Evolutionary conservation across 2,329 filamentous ascomycete genomes (phyloP), one percentile per base, ranked within the genome.

Genomic region (Colletotrichum musae): DNA sequence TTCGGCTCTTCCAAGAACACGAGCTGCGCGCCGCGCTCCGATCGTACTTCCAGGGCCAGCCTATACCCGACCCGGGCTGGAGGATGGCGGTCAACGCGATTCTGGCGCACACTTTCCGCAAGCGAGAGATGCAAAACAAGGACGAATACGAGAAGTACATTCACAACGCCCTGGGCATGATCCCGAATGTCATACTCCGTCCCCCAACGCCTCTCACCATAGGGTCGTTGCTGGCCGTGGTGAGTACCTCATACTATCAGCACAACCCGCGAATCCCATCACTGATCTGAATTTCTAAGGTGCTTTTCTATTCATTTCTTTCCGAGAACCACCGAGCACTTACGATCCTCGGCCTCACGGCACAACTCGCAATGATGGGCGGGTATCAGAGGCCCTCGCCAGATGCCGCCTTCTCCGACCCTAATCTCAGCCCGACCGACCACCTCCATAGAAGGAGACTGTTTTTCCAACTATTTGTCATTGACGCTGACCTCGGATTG

Each of bases 121-220:
- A 57, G 50, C 21, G 66, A 62, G 26, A 60, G 47, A 69, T 69
- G 66, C 62, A 56, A 4, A 60, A 69, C 28, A 66, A 51, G 43
- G 62, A 66, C 4, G 66, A 69, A 16, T 66, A 60, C 32, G 61
- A 69, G 13, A 66, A 56, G n/a, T 69, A 69, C 51, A 66, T 69
- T 2, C 16, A 69, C 41, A 69, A 69, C 18, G 62, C 66, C 15
- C 43, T 69, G 6, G 66, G 66, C 24, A 69, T 66, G 62, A 21
- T 69, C 16, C 66, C 66, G 12, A 60, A 56, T 13, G 36, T 52
- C 6, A 66, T 69, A 15, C 13, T 69, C 12, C 66, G 62, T 32
- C 13, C 66, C 5, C 66, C 66, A 1, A 43, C 66, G 12, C 62
- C 66, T 9, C 51, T 69, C 26, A 41, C 50, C 10, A 69, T 69